Base-by-base conservation (phyloP, 1,284 basidiomycete species). In the Fistulina hepatica region DNA sequence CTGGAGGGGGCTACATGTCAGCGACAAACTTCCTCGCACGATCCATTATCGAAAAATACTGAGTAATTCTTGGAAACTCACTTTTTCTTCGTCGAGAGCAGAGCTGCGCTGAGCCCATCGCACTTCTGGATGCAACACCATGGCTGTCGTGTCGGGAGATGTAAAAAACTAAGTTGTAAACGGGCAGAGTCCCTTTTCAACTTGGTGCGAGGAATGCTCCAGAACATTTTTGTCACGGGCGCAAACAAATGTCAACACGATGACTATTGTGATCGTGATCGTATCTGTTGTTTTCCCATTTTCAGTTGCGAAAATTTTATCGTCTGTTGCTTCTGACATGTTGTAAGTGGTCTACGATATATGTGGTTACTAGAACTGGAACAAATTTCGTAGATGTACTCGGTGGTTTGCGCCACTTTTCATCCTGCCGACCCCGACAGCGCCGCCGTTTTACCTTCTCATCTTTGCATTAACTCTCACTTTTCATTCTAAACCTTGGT, bases 21-120 rank as follows among this genome's bases (percentile, higher is more conserved):
- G 37, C 25, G 25, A 12, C 15, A 27, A 27, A 15, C 28, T 9
- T 19, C 28, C 9, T 16, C 28, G 28, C 28, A 13, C 28, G 28
- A 19, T 8, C n/a, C n/a, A n/a, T n/a, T n/a, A n/a, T n/a, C n/a
- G n/a, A n/a, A n/a, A 39, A 45, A 40, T 40, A 15, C 30, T 22
- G 31, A 26, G 34, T 37, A 41, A 41, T 44, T 25, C 33, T 19
- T 34, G 17, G 20, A 31, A 41, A 44, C 40, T 37, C 24, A 86
- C 90, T 70, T 91, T 91, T 41, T 71, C 71, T 33, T 76, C 66
- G 16, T 69, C 73, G 7, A 63, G 50, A 16, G 62, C 68, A 20
- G 77, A 84, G 63, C 80, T 86, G 49, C 91, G 76, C 61, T 95
- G 89, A 35, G 91, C 90, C 86, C 90, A 95, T 3, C 88, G 68